Evolutionary conservation across 192 early-diverging fungal species (phyloP), one percentile per base, ranked within the genome.

Genomic region (Podila minutissima): DNA sequence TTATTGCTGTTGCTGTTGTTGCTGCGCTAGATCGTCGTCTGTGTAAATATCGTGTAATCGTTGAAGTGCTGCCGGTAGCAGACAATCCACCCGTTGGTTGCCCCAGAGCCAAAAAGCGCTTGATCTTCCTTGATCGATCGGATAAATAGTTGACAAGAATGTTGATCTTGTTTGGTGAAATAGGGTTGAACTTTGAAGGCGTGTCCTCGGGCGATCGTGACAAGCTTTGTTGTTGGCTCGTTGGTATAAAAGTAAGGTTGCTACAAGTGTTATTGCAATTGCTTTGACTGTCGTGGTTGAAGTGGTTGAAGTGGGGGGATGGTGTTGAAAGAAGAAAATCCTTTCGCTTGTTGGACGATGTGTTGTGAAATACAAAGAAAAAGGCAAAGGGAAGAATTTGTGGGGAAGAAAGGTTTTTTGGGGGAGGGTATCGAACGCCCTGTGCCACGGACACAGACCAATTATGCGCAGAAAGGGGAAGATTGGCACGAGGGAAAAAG

Each of bases 361-460:
- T 49, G 38, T 59, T 61, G 20, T 20, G 51, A 20, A n/a, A 55
- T 24, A 55, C 6, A 55, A 24, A n/a, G n/a, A n/a, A 53, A 24
- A 22, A 22, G 22, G 7, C 5, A 24, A 53, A 24, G 51, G 13
- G n/a, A 55, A 24, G 24, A 55, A 55, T 74, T 60, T 60, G 55
- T 60, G 72, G 72, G 72, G 64, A 67, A 67, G 59, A 33, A 66
- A 66, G 64, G 64, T 37, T 55, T 55, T 55, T 60, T 17, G 35
- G 26, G 41, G 15, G 50, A 49, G 57, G 48, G 46, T 26, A 50
- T 15, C 8, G 41, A 37, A 28, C 19, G 26, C 28, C 17, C 55
- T 49, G 72, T 66, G 62, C 64, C 55, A 74, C 72, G 72, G 48
- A 71, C 69, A 62, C 53, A 26, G n/a, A 71, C 48, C 20, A 20